These are phyloP conservation scores for Mycena amicta DNA, from an alignment of 768 basidiomycete genomes.

Conservation along the genomic window DNA sequence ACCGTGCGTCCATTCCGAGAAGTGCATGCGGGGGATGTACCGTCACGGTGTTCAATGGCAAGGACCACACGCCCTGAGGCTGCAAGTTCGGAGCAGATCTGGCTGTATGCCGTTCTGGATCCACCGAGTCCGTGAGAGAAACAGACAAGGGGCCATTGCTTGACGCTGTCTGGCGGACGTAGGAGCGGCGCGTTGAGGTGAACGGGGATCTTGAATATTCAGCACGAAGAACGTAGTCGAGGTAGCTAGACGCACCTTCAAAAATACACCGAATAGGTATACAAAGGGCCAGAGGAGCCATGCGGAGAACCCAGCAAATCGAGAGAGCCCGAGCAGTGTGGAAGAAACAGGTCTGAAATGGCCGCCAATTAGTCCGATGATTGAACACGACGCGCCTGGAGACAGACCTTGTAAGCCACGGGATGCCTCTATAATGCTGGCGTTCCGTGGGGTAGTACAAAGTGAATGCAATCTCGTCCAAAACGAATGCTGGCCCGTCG, in stretches of 20 bases:
- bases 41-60: constrained; percentile 84
- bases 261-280: constrained; percentile 50
- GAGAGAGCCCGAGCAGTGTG: constrained; percentile 50
- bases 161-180: constrained; percentile 30
- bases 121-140: constrained; percentile 88
- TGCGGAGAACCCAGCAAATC: constrained; percentile 49
- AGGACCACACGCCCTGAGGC: constrained; percentile 80
- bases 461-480: constrained; percentile 67
- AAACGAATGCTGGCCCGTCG: constrained; percentile 45
- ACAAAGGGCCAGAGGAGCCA: constrained; percentile 55
- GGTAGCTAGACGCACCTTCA: constrained; percentile 40
- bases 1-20: constrained; percentile 35
- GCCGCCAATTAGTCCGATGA: too few species aligned
- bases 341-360: constrained; percentile 45
- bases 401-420: constrained; percentile 61
- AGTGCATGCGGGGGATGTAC: constrained; percentile 61
- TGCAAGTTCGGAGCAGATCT: constrained; percentile 73
- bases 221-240: neutral
- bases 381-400: too few species aligned
- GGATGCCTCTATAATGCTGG: constrained; percentile 42
- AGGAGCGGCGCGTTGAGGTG: constrained; percentile 58
- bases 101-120: constrained; percentile 71
- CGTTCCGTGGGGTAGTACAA: constrained; percentile 64
- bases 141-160: constrained; percentile 76
- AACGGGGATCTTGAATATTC: constrained; percentile 47